Evolutionary conservation across 148 eudicot species (phyloP).

Genomic region (Vaccinium vitisidaea): DNA sequence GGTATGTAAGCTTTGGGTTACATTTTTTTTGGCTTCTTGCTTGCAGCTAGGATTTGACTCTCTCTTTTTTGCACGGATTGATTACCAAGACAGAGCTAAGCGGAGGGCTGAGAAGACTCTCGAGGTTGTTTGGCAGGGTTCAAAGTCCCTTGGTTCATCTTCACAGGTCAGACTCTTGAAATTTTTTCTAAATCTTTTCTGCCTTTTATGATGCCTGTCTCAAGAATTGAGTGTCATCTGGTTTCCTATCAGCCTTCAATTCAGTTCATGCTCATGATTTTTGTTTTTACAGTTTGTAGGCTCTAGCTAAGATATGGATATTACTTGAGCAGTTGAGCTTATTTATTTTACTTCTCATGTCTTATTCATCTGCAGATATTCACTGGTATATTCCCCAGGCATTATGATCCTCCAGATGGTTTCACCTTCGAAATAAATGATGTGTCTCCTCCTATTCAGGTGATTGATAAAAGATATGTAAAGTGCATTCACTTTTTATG

Average conservation of each 20-base stretch:
- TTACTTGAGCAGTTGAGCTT: too few species aligned
- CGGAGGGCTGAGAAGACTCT: slow-evolving; percentile 62
- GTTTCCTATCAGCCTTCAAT: neutral
- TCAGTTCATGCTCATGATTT: neutral
- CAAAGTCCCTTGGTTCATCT: slow-evolving; percentile 67
- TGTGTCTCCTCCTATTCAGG: slow-evolving; percentile 67
- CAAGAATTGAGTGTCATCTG: neutral
- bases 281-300: neutral
- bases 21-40: slow-evolving; percentile 7
- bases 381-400: slow-evolving; percentile 65
- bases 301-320: neutral
- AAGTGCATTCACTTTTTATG: slow-evolving; percentile 7
- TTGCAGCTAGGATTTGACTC: slow-evolving; percentile 80
- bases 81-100: slow-evolving; percentile 81
- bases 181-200: neutral
- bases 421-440: slow-evolving; percentile 74
- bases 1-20: neutral
- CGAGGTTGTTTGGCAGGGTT: slow-evolving; percentile 74
- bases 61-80: slow-evolving; percentile 71
- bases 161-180: slow-evolving; percentile 48
- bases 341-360: neutral
- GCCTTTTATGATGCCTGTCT: slow-evolving; percentile 6
- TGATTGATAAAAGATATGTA: slow-evolving; percentile 15
- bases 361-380: slow-evolving; percentile 50
- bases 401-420: slow-evolving; percentile 74